phyloP scores from a whole-genome alignment of 2,329 filamentous ascomycete genomes.

The Septoria linicola region DNA sequence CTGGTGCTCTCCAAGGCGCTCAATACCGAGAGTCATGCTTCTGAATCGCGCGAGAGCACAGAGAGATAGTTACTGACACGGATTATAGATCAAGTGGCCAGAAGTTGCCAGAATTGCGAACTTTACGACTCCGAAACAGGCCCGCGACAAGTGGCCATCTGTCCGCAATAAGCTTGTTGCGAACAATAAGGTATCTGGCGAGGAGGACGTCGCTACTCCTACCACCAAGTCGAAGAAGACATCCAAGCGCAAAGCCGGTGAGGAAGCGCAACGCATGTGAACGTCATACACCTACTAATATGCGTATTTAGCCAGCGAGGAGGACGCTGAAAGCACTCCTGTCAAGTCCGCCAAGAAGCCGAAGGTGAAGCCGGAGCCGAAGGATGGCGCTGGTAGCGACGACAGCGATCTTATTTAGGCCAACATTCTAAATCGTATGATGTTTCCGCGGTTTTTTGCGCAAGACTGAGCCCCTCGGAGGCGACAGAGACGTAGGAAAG shows the following conservation, averaged over 20 bases:
- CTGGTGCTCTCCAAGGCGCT: no score
- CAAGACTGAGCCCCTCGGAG: no score
- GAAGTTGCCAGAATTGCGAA: slow-evolving; percentile 20
- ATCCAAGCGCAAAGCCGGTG: slow-evolving; percentile 20
- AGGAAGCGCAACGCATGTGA: neutral
- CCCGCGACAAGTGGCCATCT: slow-evolving; percentile 25
- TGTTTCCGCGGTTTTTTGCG: no score
- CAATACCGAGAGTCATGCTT: no score
- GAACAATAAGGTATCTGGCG: slow-evolving; percentile 2
- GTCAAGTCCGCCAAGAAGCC: slow-evolving; percentile 12
- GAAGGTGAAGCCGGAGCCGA: neutral
- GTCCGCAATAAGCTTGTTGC: slow-evolving; percentile 25
- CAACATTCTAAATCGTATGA: no score
- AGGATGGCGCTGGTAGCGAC: neutral
- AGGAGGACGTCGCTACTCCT: slow-evolving; percentile 4
- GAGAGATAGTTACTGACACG: neutral
- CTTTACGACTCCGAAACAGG: slow-evolving; percentile 26
- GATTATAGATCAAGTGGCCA: slow-evolving; percentile 28
- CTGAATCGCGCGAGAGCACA: neutral
- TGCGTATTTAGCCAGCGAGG: slow-evolving; percentile 10
- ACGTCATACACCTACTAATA: neutral
- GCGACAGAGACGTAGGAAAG: no score
- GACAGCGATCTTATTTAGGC: neutral
- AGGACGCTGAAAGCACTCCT: slow-evolving; percentile 11
- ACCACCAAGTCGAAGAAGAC: slow-evolving; percentile 14